Evolutionary conservation across 1,139 yeast genomes (phyloP), one percentile per base, ranked within the genome.

Genomic region (Blastobotrys illinoisensis): DNA sequence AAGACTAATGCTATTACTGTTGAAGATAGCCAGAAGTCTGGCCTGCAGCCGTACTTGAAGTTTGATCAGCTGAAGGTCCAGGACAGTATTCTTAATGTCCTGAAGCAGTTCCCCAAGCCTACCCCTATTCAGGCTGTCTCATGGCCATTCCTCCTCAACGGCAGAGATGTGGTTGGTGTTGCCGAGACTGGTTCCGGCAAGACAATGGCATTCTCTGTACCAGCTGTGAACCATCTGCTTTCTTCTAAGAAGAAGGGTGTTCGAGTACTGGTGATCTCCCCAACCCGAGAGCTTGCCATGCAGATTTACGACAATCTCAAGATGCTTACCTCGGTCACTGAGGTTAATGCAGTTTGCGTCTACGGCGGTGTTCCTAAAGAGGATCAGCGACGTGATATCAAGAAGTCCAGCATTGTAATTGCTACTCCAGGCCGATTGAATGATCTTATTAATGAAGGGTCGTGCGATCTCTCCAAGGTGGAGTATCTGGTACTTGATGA

Each of bases 331-430:
- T 78, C 77, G 46, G 79, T 78, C 48, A 81, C 84, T 54, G 79
- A 81, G 13, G 70, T 90, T 56, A 76, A 82, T 56, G 85, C 95
- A 66, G 90, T 87, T 50, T 91, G 97, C 71, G 79, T 93, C 28
- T 95, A 95, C 65, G 99, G 99, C 60, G 99, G 99, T 73, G 99
- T 95, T 54, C 87, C 97, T 62, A 93, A 93, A 71, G 95, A 88
- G 60, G 95, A 87, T 58, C 99, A 93, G 74, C 81, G 91, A 66
- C 76, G 72, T 57, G 82, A 84, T 57, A 74, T 91, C 61, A 79
- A 76, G 60, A 79, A 71, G 54, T 80, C 87, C 32, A 84, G 85
- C 64, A 84, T 90, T 58, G 95, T 91, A 14, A 88, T 95, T 65
- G 99, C 98, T 44, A 95, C 99, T 5, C 99, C 99, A 13, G 99